phyloP scores from a whole-genome alignment of 768 basidiomycete genomes.

The Leccinellum luteum region DNA sequence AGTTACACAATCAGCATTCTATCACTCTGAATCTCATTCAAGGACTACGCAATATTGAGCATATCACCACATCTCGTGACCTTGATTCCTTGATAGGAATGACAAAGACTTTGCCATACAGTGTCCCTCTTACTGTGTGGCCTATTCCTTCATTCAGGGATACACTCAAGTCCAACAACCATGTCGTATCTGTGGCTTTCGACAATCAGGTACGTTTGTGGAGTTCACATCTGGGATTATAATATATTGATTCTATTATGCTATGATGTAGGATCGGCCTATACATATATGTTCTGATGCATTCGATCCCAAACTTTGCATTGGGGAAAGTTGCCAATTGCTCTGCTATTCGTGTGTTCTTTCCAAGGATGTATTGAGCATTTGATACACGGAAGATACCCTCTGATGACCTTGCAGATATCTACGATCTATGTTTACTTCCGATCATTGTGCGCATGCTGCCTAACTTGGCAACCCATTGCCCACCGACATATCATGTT shows the following conservation, averaged over 20 bases:
- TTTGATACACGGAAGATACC: background rate
- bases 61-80: background rate
- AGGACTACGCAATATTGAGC: background rate
- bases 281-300: background rate
- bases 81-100: background rate
- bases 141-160: background rate
- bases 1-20: background rate
- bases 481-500: background rate
- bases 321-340: background rate
- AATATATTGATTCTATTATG: too few relatives aligned
- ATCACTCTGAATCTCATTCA: background rate
- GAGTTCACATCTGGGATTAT: background rate
- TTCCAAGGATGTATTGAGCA: background rate
- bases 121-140: background rate
- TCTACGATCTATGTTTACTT: background rate
- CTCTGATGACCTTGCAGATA: background rate
- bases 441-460: background rate
- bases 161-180: background rate
- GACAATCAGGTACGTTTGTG: background rate
- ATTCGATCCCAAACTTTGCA: background rate
- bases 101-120: background rate
- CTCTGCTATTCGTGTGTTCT: background rate
- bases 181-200: background rate
- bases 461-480: background rate
- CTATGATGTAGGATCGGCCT: background rate